Evolutionary conservation across 306 rosid species (phyloP).

Genomic region (Fagus sylvatica): DNA sequence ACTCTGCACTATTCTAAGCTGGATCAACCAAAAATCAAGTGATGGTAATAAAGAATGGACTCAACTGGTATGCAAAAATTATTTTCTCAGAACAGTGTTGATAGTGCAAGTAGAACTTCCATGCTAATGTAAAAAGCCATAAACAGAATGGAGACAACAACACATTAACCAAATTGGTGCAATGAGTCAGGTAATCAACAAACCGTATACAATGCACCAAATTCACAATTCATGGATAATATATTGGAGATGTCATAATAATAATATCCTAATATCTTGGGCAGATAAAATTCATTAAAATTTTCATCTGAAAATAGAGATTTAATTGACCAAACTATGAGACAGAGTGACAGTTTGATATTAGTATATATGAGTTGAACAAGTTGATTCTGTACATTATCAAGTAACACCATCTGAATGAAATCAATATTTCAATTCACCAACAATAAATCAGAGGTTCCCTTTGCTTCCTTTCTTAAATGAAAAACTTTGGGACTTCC

Average conservation of each 20-base stretch:
- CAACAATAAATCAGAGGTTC: no score
- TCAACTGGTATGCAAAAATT: not conserved
- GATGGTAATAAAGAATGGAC: not conserved
- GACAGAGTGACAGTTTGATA: not conserved
- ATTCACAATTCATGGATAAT: no score
- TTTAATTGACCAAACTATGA: not conserved
- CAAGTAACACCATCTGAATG: not conserved
- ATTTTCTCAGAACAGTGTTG: not conserved
- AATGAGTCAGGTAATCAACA: conserved; percentile 18
- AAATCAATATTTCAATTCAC: not conserved
- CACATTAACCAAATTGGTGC: conserved; percentile 9
- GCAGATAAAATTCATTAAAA: not conserved
- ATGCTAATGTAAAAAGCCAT: not conserved
- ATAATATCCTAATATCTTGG: not conserved
- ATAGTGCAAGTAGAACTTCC: not conserved
- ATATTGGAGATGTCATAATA: no score
- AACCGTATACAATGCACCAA: conserved; percentile 48
- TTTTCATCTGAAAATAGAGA: not conserved
- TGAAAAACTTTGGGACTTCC: not conserved
- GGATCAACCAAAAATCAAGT: not conserved
- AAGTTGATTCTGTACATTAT: not conserved
- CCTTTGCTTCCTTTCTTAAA: not conserved
- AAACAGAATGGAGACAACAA: not conserved
- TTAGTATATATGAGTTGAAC: not conserved
- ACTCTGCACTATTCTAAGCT: not conserved